These are phyloP conservation scores for Psilocybe cyanescens DNA, from an alignment of 768 basidiomycete species.

Conservation along the genomic window DNA sequence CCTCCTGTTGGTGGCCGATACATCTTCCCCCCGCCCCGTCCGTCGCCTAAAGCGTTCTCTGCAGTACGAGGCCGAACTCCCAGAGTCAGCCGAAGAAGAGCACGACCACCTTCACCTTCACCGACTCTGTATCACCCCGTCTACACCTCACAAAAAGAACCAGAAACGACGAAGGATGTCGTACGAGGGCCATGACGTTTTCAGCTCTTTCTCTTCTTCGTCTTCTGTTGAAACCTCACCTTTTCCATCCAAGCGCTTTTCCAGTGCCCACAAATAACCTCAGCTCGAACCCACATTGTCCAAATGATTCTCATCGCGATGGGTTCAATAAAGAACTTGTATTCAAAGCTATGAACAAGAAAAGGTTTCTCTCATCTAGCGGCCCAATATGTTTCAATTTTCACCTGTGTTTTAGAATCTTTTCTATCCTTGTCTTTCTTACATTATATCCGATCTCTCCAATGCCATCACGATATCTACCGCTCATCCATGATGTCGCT, in stretches of 20 bases:
- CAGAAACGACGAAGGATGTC: constrained; percentile 31
- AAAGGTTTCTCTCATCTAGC: constrained; percentile 60
- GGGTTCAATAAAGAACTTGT: constrained; percentile 21
- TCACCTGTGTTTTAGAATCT: not conserved
- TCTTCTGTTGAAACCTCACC: constrained; percentile 37
- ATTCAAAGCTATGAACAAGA: constrained; percentile 44
- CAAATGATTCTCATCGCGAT: constrained; percentile 17
- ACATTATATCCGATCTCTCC: not conserved
- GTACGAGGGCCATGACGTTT: constrained; percentile 32
- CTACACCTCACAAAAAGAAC: constrained; percentile 37
- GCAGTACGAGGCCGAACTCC: not conserved
- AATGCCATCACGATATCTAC: not conserved
- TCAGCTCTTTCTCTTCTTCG: constrained; percentile 36
- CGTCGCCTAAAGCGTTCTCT: constrained; percentile 23
- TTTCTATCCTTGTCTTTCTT: not conserved
- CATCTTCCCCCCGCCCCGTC: constrained; percentile 30
- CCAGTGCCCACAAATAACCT: constrained; percentile 14
- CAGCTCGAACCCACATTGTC: not conserved
- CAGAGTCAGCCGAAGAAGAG: constrained; percentile 5
- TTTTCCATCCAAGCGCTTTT: constrained; percentile 37
- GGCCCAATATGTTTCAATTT: not conserved
- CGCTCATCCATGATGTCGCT: not conserved
- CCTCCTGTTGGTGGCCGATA: constrained; percentile 29
- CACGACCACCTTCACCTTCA: constrained; percentile 12
- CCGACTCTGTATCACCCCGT: constrained; percentile 24